A percentile compares a stretch with the other conserved stretches of the same genome.
These are phyloP conservation scores for Bolboschoenus planiculmis DNA, from an alignment of 176 grass and related monocot species.

Conservation along the genomic window DNA sequence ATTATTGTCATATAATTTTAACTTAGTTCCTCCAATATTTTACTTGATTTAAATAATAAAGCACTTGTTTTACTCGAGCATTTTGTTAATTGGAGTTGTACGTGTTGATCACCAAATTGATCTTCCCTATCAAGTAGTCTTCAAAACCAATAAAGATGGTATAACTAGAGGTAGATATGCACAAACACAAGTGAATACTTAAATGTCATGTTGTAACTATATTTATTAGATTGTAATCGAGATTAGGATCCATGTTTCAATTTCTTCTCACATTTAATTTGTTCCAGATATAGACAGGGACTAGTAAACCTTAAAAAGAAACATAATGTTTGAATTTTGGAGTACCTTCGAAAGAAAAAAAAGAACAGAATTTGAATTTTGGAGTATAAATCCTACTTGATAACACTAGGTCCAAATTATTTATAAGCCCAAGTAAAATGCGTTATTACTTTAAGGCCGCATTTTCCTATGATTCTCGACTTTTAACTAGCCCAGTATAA, in stretches of 20 bases:
- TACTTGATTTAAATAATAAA: neutral
- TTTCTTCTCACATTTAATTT: neutral
- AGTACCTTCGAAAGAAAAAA: too few species aligned
- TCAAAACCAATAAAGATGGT: too few species aligned
- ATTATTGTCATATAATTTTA: neutral
- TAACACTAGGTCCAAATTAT: neutral
- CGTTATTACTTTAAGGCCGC: neutral
- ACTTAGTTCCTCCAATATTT: neutral
- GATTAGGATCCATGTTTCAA: neutral
- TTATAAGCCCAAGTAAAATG: neutral
- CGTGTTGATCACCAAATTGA: neutral
- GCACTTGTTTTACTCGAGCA: neutral
- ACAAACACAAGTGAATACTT: too few species aligned
- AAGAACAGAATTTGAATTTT: neutral
- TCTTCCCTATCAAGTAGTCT: too few species aligned
- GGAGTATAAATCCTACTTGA: neutral
- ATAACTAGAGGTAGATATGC: too few species aligned
- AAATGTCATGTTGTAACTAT: too few species aligned
- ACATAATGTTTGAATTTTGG: too few species aligned
- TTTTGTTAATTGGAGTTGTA: neutral
- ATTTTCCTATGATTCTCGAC: neutral
- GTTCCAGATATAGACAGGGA: too few species aligned
- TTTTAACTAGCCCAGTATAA: neutral
- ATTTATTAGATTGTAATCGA: too few species aligned
- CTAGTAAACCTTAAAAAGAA: too few species aligned